Evolutionary conservation across 495 filamentous ascomycete genomes (phyloP), one percentile per base, ranked within the genome.

Genomic region (Melanomma pulvis-pyrius): DNA sequence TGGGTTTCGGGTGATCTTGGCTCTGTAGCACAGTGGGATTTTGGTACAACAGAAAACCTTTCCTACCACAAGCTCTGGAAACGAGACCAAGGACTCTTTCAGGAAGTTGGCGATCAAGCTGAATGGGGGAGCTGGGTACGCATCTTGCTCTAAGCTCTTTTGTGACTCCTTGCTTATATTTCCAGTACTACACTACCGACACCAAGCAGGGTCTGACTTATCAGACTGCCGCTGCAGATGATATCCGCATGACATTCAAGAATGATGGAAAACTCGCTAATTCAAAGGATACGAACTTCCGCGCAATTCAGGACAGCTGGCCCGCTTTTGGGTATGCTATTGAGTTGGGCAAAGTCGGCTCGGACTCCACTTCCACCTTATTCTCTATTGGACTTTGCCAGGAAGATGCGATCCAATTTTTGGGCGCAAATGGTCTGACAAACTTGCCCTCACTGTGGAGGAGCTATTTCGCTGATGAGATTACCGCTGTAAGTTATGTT

Each of bases 71-170:
- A 85, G 57, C 77, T 96, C 34, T 81, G 81, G 51, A 84, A 89
- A 53, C 79, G 79, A 52, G 78, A 78, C 13, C 86, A 96, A 74
- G 77, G 87, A 67, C 77, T 86, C 11, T 80, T 96, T 36, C 87
- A 85, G 7, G 93, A 96, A 73, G 83, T 84, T 52, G 78, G 74
- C 29, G 91, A 96, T 65, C 86, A 86, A 44, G 84, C 88, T 0
- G 91, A 96, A 82, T 96, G 93, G 93, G 93, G 93, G 8, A 89
- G 86, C 2, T 74, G 59, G 93, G 57, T 85, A 90, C 74, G 1
- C 90, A n/a, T 11, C 17, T 6, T 50, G 1, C 17, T 28, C n/a
- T 30, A 17, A 15, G 44, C 15, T 41, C 1, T 19, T 44, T 1
- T 15, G 9, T 39, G 2, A 9, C 36, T 21, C 11, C 29, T 15